phyloP scores from a whole-genome alignment of 73 alveolate genomes.

The Paramecium pentaurelia region DNA sequence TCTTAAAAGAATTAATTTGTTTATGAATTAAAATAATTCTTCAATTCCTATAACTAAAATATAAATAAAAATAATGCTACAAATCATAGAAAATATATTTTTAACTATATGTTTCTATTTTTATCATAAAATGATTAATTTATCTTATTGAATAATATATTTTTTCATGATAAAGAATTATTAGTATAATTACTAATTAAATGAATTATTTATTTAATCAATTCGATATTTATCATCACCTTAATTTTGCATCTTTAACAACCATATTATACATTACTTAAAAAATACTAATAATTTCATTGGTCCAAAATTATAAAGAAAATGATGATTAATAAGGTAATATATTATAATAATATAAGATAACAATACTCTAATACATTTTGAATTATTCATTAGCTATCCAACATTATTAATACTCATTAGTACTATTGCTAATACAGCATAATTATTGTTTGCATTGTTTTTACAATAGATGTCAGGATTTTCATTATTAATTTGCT shows the following conservation, averaged over 20 bases:
- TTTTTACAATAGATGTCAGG: not conserved
- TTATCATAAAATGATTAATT: too few relatives aligned
- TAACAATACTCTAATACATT: not conserved
- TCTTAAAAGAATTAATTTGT: not conserved
- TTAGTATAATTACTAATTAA: not conserved
- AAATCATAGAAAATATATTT: not conserved
- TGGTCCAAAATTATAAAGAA: not conserved
- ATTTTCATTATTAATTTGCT: not conserved
- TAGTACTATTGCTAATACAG: not conserved
- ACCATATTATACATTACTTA: not conserved
- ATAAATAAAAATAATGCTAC: not conserved
- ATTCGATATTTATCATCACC: not conserved
- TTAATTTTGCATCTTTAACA: not conserved
- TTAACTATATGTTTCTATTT: too few relatives aligned
- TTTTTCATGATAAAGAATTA: not conserved
- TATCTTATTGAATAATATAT: too few relatives aligned
- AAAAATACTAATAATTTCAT: not conserved
- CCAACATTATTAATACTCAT: not conserved
- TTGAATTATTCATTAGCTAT: conserved; percentile 10
- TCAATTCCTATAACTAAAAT: not conserved
- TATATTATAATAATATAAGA: not conserved
- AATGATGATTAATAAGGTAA: not conserved
- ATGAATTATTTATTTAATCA: not conserved
- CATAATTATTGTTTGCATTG: not conserved
- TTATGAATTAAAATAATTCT: not conserved